Evolutionary conservation across 2,329 filamentous ascomycete species (phyloP).

Genomic region (Penicillium italicum): DNA sequence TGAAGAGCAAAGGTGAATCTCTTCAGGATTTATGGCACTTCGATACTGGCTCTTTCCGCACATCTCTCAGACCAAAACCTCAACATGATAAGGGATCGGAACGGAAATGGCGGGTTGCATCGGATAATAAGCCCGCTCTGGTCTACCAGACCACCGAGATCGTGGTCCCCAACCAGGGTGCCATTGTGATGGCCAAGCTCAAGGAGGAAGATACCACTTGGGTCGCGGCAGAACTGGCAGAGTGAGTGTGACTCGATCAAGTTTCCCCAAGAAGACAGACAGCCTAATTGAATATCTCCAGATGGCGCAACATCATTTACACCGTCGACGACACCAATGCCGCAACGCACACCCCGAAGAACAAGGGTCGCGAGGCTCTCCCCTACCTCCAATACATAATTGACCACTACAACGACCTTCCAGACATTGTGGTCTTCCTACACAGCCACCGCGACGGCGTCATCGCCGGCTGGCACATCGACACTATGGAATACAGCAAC

Average conservation of each 20-base stretch:
- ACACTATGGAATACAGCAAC: constrained; percentile 54
- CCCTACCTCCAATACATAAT: constrained; percentile 48
- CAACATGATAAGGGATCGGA: constrained; percentile 3
- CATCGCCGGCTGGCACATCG: constrained; percentile 54
- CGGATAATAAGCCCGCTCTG: constrained; percentile 13
- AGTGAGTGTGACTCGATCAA: constrained; percentile 31
- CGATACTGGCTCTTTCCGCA: constrained; percentile 20
- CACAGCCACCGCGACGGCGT: constrained; percentile 52
- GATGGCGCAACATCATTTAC: constrained; percentile 48
- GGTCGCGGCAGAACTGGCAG: constrained; percentile 43
- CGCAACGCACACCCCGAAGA: constrained; percentile 33
- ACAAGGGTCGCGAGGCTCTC: constrained; percentile 46
- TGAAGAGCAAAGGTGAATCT: constrained; percentile 18
- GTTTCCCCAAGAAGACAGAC: not conserved
- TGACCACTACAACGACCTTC: constrained; percentile 47
- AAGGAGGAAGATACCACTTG: constrained; percentile 46
- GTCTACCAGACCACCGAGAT: constrained; percentile 30
- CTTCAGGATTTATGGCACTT: constrained; percentile 30
- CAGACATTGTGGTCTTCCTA: constrained; percentile 53
- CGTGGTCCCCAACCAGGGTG: constrained; percentile 36
- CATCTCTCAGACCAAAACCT: constrained; percentile 8
- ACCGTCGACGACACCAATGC: constrained; percentile 38
- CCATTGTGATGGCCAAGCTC: constrained; percentile 45
- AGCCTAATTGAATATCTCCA: constrained; percentile 12
- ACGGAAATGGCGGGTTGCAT: constrained; percentile 23